These are phyloP conservation scores for Halenospora varia DNA, from an alignment of 495 filamentous ascomycete species.

Conservation along the genomic window DNA sequence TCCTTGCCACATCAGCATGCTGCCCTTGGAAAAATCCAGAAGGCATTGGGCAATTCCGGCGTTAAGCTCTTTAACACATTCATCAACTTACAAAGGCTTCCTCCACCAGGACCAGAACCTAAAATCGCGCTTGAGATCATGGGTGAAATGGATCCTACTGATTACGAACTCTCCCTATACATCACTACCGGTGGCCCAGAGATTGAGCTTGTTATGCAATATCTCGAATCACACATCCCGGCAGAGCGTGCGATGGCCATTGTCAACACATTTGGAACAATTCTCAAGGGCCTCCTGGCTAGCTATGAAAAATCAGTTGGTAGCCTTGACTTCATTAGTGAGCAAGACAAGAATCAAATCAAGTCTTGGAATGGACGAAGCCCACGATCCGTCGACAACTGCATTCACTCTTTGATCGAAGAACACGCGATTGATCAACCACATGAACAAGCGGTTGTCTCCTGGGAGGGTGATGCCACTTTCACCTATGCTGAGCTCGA, in stretches of 20 bases:
- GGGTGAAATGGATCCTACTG: background rate
- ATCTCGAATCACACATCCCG: background rate
- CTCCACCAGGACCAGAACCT: background rate
- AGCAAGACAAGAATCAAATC: background rate
- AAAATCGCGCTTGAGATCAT: background rate
- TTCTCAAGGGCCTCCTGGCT: background rate
- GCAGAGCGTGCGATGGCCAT: background rate
- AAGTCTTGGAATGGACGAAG: background rate
- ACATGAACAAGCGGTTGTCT: background rate
- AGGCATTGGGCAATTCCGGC: background rate
- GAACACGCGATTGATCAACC: background rate
- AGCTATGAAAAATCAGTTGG: background rate
- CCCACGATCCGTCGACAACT: background rate
- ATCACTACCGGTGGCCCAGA: constrained; percentile 28
- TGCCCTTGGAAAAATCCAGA: background rate
- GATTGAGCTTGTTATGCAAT: background rate
- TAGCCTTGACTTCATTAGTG: background rate
- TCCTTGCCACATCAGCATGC: background rate
- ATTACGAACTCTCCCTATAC: background rate
- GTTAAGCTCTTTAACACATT: background rate
- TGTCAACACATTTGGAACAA: background rate
- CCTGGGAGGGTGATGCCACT: constrained; percentile 36
- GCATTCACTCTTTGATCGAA: background rate
- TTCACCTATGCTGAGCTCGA: constrained; percentile 29
- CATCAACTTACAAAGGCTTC: background rate